Conservation (phyloP, 352 stramenopile genomes). For the Phytophthora macrochlamydospora region DNA sequence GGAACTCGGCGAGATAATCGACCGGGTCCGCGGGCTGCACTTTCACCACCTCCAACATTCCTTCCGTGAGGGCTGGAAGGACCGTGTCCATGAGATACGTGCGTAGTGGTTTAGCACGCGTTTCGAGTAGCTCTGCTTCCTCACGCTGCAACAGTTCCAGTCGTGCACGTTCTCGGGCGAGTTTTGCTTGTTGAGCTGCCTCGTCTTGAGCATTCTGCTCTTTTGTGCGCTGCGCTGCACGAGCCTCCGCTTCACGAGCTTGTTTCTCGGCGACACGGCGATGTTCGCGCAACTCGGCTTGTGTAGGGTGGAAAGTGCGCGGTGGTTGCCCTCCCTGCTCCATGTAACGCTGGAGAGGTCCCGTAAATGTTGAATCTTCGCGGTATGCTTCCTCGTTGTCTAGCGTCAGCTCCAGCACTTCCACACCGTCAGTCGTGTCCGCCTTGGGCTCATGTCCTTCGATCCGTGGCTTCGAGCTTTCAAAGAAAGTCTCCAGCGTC, state of each 20-base stretch:
- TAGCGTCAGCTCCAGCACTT: conserved; percentile 73
- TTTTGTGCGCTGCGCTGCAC: conserved; percentile 33
- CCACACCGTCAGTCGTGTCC: conserved; percentile 38
- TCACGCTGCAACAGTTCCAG: conserved; percentile 79
- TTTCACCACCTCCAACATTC: conserved; percentile 89
- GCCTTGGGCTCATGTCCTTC: conserved; percentile 11
- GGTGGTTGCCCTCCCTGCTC: conserved; percentile 69
- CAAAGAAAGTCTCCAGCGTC: conserved; percentile 65
- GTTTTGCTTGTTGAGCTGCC: conserved; percentile 40
- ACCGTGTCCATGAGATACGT: conserved; percentile 88
- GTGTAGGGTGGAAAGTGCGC: conserved; percentile 86
- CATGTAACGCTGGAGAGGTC: conserved; percentile 73
- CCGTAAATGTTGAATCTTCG: conserved; percentile 42
- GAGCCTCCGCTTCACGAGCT: conserved; percentile 48
- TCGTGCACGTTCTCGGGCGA: conserved; percentile 61
- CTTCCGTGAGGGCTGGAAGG: conserved; percentile 81
- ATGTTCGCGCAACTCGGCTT: conserved; percentile 58
- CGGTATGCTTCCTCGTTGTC: conserved; percentile 49
- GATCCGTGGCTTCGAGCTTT: conserved; percentile 29
- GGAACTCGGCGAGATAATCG: conserved; percentile 88
- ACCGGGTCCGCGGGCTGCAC: conserved; percentile 87
- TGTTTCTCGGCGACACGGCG: conserved; percentile 51
- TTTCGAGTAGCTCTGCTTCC: conserved; percentile 81
- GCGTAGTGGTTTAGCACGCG: conserved; percentile 77
- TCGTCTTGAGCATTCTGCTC: conserved; percentile 67